Evolutionary conservation across 2,329 filamentous ascomycete genomes (phyloP).

Genomic region (Alternaria novae-zelandiae): DNA sequence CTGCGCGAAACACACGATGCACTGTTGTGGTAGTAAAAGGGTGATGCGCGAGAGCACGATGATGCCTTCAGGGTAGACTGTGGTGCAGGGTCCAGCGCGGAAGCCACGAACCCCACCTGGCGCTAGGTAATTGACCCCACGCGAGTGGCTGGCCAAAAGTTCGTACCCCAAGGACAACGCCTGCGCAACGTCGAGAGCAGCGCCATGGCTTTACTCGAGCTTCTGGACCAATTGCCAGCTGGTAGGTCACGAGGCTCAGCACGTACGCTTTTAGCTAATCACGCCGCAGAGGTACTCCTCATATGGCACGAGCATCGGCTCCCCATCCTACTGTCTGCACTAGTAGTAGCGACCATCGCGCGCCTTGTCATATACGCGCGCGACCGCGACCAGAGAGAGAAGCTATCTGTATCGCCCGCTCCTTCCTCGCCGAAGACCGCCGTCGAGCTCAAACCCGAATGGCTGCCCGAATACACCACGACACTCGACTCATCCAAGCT

Average conservation of each 20-base stretch:
- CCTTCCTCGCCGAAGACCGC: constrained; percentile 39
- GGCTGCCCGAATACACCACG: constrained; percentile 44
- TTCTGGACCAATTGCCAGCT: constrained; percentile 22
- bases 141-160: constrained; percentile 26
- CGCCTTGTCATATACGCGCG: constrained; percentile 38
- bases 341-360: constrained; percentile 37
- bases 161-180: constrained; percentile 4
- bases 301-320: constrained; percentile 48
- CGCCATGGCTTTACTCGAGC: constrained; percentile 21
- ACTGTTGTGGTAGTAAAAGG: not conserved
- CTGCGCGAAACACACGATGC: not conserved
- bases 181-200: constrained; percentile 4
- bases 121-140: constrained; percentile 20
- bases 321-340: constrained; percentile 40
- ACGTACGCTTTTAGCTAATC: not conserved
- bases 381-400: constrained; percentile 32
- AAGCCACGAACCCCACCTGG: constrained; percentile 12
- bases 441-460: constrained; percentile 41
- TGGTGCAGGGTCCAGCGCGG: not conserved
- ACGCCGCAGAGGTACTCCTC: constrained; percentile 39
- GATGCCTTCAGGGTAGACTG: not conserved
- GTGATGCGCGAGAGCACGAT: not conserved
- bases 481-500: constrained; percentile 26
- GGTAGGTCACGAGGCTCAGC: constrained; percentile 6
- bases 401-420: constrained; percentile 36